Conservation (phyloP, 2,329 filamentous ascomycete species). For the Epichloe elymi region DNA sequence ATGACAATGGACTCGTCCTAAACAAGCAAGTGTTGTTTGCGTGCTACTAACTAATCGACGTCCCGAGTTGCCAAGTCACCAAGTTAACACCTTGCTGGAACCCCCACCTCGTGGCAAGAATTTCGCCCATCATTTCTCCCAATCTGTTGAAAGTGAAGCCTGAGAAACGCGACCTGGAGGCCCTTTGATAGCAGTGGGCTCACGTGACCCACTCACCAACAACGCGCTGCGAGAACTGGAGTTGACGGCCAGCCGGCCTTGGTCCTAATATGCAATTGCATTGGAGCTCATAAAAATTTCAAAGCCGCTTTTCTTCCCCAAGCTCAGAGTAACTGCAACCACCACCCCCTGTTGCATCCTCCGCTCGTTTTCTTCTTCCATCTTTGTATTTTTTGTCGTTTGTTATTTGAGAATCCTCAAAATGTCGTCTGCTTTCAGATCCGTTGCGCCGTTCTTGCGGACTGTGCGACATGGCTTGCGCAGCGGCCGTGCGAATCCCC, state of each 20-base stretch:
- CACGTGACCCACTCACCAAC: constrained; percentile 6
- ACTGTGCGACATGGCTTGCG: constrained; percentile 64
- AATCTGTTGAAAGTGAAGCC: no score
- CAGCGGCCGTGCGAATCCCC: constrained; percentile 58
- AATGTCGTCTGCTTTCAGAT: constrained; percentile 74
- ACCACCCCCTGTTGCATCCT: constrained; percentile 8
- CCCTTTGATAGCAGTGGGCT: not conserved
- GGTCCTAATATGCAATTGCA: not conserved
- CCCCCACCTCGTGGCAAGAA: no score
- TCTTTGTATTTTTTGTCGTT: constrained; percentile 10
- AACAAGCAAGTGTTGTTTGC: no score
- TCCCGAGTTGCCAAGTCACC: constrained; percentile 10
- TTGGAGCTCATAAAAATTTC: constrained; percentile 25
- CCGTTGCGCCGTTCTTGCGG: constrained; percentile 66
- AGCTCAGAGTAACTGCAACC: constrained; percentile 12
- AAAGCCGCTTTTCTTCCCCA: constrained; percentile 10
- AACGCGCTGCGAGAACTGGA: not conserved
- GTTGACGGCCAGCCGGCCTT: not conserved
- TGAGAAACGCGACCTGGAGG: not conserved
- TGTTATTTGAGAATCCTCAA: constrained; percentile 21
- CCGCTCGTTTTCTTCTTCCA: constrained; percentile 13
- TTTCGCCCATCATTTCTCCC: no score
- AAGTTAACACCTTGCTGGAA: no score
- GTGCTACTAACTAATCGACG: no score
- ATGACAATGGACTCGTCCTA: no score